Conservation (phyloP, 2,329 filamentous ascomycete species). For the Fusarium albosuccineum region DNA sequence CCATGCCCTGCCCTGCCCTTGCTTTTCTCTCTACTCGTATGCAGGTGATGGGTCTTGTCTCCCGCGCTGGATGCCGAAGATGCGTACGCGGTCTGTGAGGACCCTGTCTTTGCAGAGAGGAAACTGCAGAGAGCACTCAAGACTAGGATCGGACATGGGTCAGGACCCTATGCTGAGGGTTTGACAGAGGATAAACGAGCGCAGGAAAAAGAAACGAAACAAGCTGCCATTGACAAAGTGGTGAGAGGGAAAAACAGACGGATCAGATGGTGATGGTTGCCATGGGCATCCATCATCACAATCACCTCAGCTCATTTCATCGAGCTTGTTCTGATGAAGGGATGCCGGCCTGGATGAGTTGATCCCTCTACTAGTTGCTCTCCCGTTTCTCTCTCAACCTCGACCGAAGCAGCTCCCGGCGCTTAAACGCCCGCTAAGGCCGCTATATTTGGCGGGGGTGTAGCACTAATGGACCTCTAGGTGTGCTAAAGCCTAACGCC, state of each 20-base stretch:
- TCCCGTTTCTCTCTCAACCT: conserved; percentile 12
- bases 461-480: conserved; percentile 32
- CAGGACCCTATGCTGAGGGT: conserved; percentile 5
- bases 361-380: not conserved
- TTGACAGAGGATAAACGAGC: not conserved
- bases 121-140: conserved; percentile 8
- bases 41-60: conserved; percentile 34
- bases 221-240: conserved; percentile 22
- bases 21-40: conserved; percentile 20
- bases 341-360: conserved; percentile 17
- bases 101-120: conserved; percentile 32
- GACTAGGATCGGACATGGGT: conserved; percentile 2
- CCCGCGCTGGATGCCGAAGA: conserved; percentile 31
- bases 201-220: conserved; percentile 5
- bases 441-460: conserved; percentile 49
- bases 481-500: conserved; percentile 37
- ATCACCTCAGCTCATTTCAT: conserved; percentile 22
- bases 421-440: conserved; percentile 44
- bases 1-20: not conserved
- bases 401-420: conserved; percentile 41
- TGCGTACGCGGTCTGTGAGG: conserved; percentile 29
- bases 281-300: conserved; percentile 31
- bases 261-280: conserved; percentile 30
- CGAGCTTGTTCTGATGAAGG: conserved; percentile 2
- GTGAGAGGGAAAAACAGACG: conserved; percentile 22